Evolutionary conservation across 75 land plant genomes (phyloP).

Genomic region (Sequoiadendron giganteum): DNA sequence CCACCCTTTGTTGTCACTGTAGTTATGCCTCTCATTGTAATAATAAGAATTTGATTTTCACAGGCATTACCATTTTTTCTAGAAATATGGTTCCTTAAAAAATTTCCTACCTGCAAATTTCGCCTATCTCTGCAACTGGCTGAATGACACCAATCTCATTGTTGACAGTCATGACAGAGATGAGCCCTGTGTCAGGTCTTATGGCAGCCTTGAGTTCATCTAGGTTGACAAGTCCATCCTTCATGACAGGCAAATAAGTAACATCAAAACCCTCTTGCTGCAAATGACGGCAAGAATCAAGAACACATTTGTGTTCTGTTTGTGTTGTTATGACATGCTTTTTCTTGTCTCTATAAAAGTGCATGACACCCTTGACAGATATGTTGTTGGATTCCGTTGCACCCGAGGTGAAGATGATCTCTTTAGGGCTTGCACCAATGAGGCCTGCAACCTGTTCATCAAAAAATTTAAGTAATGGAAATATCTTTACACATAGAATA

Average conservation of each 20-base stretch:
- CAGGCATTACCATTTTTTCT: neutral
- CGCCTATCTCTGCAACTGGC: conserved; percentile 86
- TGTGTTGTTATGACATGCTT: conserved; percentile 93
- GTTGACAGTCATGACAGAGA: conserved; percentile 93
- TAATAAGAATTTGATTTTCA: neutral
- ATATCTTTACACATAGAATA: neutral
- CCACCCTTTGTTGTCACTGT: too few species aligned
- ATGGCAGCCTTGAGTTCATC: conserved; percentile 57
- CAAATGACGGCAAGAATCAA: conserved; percentile 93
- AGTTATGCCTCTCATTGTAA: too few species aligned
- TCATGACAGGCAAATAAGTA: conserved; percentile 84
- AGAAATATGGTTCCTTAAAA: neutral
- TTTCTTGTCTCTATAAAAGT: conserved; percentile 78
- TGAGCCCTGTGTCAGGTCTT: conserved; percentile 85
- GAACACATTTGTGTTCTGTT: conserved; percentile 99
- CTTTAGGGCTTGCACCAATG: conserved; percentile 74
- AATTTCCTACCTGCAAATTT: conserved; percentile 49
- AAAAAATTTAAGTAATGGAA: neutral
- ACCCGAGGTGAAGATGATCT: conserved; percentile 94
- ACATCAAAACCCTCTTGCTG: conserved; percentile 97
- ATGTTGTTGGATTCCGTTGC: conserved; percentile 99
- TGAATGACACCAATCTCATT: conserved; percentile 99
- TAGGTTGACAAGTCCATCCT: conserved; percentile 81
- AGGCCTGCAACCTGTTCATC: conserved; percentile 61
- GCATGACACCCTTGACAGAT: conserved; percentile 92